Evolutionary conservation across 352 stramenopile genomes (phyloP), one percentile per base, ranked within the genome.

Genomic region (Lagenidium giganteum): DNA sequence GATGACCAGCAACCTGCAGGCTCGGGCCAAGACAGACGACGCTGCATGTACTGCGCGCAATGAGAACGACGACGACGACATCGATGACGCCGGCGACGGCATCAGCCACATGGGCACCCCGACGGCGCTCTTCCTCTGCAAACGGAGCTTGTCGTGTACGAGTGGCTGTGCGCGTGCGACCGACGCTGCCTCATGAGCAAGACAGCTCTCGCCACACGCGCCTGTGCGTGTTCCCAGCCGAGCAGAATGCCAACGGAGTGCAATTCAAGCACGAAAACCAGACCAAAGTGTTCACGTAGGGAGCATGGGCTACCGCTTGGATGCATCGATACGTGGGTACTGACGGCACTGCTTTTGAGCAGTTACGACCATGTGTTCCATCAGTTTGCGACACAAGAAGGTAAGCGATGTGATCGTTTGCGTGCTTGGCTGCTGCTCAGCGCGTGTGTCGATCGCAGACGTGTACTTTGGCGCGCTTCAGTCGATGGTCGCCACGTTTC

Each of bases 161-260:
- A 28, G 78, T 91, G 6, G 76, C 76, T 16, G 78, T 91, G 8
- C 78, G 78, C 21, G 64, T 91, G 31, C 68, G 69, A 2, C 71
- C 70, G 12, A 56, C 62, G 1, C 42, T 56, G 47, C 46, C 54
- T 45, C 42, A 56, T 42, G 48, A 62, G 56, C 26, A 42, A 51
- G 30, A 48, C 21, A 0, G 12, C 21, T 43, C 30, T 47, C 37
- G 5, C 22, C 37, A 11, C 32, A 51, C 8, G 23, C 40, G 14
- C n/a, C n/a, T 56, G 27, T 67, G 51, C 17, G 17, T 69, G 2
- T 31, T 41, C 33, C n/a, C 30, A 22, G 29, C 12, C 3, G 12
- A 24, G 11, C n/a, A 13, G 12, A 54, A 51, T n/a, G 16, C 49
- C 17, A 37, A 61, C 41, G 36, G 20, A 22, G 36, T 86, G 13